phyloP scores from a whole-genome alignment of 2,329 filamentous ascomycete genomes.

The Botrytis byssoidea region DNA sequence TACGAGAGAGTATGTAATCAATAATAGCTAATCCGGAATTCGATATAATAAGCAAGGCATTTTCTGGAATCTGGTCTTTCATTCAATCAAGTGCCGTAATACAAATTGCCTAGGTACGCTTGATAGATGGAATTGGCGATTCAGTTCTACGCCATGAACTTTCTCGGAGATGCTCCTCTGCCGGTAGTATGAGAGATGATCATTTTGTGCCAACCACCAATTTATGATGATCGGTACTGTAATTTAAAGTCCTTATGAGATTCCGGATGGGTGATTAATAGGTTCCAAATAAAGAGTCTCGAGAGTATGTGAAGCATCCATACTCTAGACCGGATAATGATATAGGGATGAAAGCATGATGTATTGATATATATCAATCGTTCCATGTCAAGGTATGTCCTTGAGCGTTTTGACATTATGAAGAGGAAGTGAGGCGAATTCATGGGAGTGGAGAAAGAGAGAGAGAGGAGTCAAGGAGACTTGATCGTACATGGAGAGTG shows the following conservation, averaged over 20 bases:
- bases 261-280: neutral
- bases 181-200: neutral
- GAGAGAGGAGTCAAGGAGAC: neutral
- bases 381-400: neutral
- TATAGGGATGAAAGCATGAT: neutral
- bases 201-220: neutral
- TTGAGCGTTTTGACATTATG: neutral
- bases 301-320: neutral
- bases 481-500: neutral
- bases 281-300: neutral
- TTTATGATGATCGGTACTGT: neutral
- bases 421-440: neutral
- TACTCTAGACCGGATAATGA: neutral
- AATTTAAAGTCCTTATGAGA: neutral
- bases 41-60: neutral
- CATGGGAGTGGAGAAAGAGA: neutral
- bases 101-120: neutral
- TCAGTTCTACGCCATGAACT: slow-evolving; percentile 9
- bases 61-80: neutral
- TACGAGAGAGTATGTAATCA: neutral
- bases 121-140: neutral
- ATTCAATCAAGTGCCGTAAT: neutral
- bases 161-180: neutral
- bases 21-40: neutral
- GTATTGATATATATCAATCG: neutral